phyloP scores from a whole-genome alignment of 768 basidiomycete species.

The Tricholoma hemisulphureum region DNA sequence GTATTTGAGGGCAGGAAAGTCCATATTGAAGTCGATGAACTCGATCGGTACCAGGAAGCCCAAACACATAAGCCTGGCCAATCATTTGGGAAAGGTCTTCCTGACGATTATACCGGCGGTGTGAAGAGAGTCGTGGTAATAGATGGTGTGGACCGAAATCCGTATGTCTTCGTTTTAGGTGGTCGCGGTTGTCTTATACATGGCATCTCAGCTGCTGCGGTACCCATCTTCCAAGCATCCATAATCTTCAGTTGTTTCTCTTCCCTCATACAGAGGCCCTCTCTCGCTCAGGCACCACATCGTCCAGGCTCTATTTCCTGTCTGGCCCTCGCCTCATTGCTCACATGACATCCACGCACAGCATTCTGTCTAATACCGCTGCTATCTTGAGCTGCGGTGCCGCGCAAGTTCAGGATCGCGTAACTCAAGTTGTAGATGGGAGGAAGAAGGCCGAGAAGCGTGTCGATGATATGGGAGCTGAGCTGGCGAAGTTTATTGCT shows the following conservation, averaged over 20 bases:
- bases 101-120: constrained; percentile 72
- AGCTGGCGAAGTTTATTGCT: constrained; percentile 56
- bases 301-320: constrained; percentile 78
- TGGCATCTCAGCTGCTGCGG: constrained; percentile 62
- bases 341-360: constrained; percentile 59
- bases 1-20: constrained; percentile 70
- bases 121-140: constrained; percentile 81
- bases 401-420: constrained; percentile 64
- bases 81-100: constrained; percentile 57
- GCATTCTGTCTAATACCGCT: constrained; percentile 53
- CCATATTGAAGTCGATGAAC: constrained; percentile 72
- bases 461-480: constrained; percentile 64
- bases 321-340: constrained; percentile 74
- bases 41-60: constrained; percentile 41
- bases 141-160: constrained; percentile 77
- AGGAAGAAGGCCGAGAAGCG: constrained; percentile 67
- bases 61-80: constrained; percentile 46
- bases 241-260: constrained; percentile 71
- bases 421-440: constrained; percentile 63
- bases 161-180: constrained; percentile 44
- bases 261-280: constrained; percentile 67
- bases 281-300: constrained; percentile 57
- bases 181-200: background rate
- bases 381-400: constrained; percentile 66
- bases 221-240: constrained; percentile 78